phyloP scores from a whole-genome alignment of 2,329 filamentous ascomycete species.

The Allantophomopsis cytisporea region DNA sequence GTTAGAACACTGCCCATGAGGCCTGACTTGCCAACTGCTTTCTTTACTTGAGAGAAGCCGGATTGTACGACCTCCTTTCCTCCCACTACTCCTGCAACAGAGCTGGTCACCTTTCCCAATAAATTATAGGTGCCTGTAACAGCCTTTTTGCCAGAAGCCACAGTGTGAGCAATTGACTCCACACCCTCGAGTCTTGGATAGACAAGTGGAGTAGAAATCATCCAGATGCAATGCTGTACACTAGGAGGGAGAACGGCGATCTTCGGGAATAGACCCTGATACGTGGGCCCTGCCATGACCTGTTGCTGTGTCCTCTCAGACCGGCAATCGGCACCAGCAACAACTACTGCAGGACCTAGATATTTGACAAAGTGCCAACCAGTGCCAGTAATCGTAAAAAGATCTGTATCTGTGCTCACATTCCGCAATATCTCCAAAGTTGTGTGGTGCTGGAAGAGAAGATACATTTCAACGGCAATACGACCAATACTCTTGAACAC shows the following conservation, averaged over 20 bases:
- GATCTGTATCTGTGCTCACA: slow-evolving; percentile 73
- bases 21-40: slow-evolving; percentile 87
- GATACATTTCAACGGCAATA: slow-evolving; percentile 92
- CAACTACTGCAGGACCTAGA: slow-evolving; percentile 78
- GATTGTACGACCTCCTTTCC: slow-evolving; percentile 86
- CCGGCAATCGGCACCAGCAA: slow-evolving; percentile 81
- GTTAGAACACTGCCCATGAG: slow-evolving; percentile 93
- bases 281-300: slow-evolving; percentile 91
- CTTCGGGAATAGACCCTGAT: slow-evolving; percentile 95
- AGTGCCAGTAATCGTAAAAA: slow-evolving; percentile 93
- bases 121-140: slow-evolving; percentile 96
- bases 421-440: slow-evolving; percentile 88
- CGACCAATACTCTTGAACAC: slow-evolving; percentile 98
- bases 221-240: slow-evolving; percentile 95
- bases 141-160: slow-evolving; percentile 90
- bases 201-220: slow-evolving; percentile 80
- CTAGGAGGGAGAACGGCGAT: slow-evolving; percentile 80
- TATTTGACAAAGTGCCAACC: slow-evolving; percentile 99
- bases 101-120: slow-evolving; percentile 87
- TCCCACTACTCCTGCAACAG: slow-evolving; percentile 87
- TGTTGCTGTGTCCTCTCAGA: slow-evolving; percentile 84
- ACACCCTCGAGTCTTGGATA: slow-evolving; percentile 88
- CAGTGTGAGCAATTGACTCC: slow-evolving; percentile 80
- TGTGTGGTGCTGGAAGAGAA: slow-evolving; percentile 96
- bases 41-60: slow-evolving; percentile 91